Conservation (phyloP, 768 basidiomycete genomes). For the Naganishia randhawae region DNA sequence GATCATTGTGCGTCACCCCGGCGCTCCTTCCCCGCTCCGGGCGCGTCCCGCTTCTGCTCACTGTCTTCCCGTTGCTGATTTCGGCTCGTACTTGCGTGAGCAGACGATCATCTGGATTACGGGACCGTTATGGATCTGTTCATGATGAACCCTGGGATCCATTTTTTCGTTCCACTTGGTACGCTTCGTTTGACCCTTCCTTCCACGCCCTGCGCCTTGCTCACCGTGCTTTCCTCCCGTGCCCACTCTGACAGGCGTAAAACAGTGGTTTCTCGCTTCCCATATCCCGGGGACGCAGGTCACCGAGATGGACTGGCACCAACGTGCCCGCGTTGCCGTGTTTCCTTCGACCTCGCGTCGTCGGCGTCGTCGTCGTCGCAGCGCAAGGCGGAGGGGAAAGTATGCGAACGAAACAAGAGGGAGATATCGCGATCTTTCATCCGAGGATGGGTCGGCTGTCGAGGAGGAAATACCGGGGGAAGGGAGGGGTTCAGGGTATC, state of each 20-base stretch:
- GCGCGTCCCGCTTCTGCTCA: no score
- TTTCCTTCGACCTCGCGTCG: conserved; percentile 3
- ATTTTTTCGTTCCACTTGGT: conserved; percentile 47
- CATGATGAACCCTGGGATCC: conserved; percentile 34
- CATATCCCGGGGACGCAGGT: conserved; percentile 40
- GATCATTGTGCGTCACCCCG: conserved; percentile 49
- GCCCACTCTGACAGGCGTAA: conserved; percentile 35
- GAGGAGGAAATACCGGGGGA: neutral
- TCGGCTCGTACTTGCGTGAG: no score
- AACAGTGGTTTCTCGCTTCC: conserved; percentile 44
- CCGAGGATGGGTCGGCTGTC: neutral
- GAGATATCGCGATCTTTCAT: neutral
- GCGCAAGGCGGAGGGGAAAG: neutral
- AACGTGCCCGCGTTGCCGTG: conserved; percentile 41
- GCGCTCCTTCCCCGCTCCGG: no score
- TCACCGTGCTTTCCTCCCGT: neutral
- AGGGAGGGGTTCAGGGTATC: conserved; percentile 12
- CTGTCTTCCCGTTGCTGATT: no score
- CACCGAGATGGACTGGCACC: conserved; percentile 49
- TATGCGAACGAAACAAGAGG: neutral
- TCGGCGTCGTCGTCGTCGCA: neutral
- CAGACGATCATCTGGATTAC: conserved; percentile 51
- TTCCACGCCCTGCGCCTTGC: neutral
- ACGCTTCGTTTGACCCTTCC: neutral
- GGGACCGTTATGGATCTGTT: conserved; percentile 46